Evolutionary conservation across 768 basidiomycete genomes (phyloP), one percentile per base, ranked within the genome.

Genomic region (Crucibulum laeve): DNA sequence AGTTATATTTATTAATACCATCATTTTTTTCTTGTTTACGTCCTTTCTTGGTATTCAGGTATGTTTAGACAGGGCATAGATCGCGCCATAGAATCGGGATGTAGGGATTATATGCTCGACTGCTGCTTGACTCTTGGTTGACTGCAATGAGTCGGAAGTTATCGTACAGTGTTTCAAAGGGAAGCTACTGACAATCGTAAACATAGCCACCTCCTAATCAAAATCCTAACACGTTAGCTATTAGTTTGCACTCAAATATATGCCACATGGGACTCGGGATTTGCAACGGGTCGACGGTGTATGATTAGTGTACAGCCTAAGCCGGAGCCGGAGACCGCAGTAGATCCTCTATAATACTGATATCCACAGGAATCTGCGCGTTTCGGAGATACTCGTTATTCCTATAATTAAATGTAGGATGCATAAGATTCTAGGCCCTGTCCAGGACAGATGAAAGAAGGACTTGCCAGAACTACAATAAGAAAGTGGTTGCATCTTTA

Each of bases 361-460:
- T 53, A 42, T 75, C 64, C 19, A 71, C 52, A 13, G 72, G 67
- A 44, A 79, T 76, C 23, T 61, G 61, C 17, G 72, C 69, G 26
- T 69, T 67, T 11, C 55, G 60, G 33, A 79, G 60, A 50, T 79
- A 78, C 13, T 76, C 74, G 42, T 79, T 74, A 48, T 77, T 79
- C 77, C 77, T 73, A 28, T 24, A 41, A n/a, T 19, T 18, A 15
- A 34, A 11, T n/a, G n/a, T n/a, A 3, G 21, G 22, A 13, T 34
- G 8, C 32, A 33, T 21, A 10, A 37, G 35, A 48, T 34, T 14
- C 25, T 46, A 19, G 4, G 3, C 18, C 18, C 11, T 25, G 28
- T 15, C 8, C 14, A 42, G 35, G 18, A 24, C 5, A 22, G 21
- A 22, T 36, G 13, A 24, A 38, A 1, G 33, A n/a, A 13, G 10